Conservation (phyloP, 352 stramenopile species). For the Phytophthora capsici region DNA sequence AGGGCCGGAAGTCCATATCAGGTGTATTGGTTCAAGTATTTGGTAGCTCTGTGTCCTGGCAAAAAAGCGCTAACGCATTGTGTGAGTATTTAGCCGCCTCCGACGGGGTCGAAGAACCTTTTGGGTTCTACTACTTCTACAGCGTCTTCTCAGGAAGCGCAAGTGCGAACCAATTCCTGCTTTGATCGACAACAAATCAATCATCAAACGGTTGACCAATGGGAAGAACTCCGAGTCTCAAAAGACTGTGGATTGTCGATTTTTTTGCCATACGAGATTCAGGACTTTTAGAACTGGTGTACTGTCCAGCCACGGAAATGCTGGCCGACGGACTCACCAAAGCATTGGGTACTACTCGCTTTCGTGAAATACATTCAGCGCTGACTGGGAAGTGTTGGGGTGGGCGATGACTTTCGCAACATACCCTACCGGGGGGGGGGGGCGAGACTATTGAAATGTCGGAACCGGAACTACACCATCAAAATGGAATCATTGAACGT, state of each 20-base stretch:
- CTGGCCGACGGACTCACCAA: constrained; percentile 12
- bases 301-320: constrained; percentile 13
- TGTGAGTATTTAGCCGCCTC: constrained; percentile 14
- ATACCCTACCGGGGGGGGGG: no score
- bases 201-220: constrained; percentile 5
- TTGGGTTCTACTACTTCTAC: not conserved
- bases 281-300: not conserved
- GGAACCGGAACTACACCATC: not conserved
- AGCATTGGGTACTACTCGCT: not conserved
- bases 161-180: no score
- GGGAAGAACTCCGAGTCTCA: constrained; percentile 15
- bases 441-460: no score
- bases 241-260: constrained; percentile 15
- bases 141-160: no score
- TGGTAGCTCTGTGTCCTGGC: not conserved
- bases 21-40: not conserved
- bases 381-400: not conserved
- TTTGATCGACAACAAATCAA: constrained; percentile 21
- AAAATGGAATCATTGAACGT: not conserved
- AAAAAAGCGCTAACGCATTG: constrained; percentile 12
- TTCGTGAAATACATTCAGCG: constrained; percentile 1
- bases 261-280: constrained; percentile 17
- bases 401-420: no score
- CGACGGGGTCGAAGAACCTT: constrained; percentile 13
- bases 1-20: not conserved